Evolutionary conservation across 306 rosid species (phyloP), one percentile per base, ranked within the genome.

Genomic region (Quercus dentata): DNA sequence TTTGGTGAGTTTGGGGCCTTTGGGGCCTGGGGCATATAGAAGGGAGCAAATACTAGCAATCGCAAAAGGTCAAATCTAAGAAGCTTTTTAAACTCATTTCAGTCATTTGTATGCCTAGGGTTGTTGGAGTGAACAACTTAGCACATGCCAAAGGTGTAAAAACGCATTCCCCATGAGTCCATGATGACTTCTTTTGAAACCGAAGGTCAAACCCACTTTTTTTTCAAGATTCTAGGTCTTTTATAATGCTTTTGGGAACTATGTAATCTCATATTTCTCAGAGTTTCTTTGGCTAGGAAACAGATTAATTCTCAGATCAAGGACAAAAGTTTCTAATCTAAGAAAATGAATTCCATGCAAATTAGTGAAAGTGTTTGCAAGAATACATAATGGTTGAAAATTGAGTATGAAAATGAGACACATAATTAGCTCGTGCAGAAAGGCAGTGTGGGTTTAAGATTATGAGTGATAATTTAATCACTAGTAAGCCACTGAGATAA

Each of bases 31-130:
- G 49, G 81, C 80, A 74, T 73, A 78, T 78, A 86, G 55, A 52
- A 51, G 59, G 54, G 14, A 14, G 59, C 23, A 23, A 72, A 72
- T 38, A 54, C 61, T 7, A 7, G 71, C 46, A 33, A 68, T 71
- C 65, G 46, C 76, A 54, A 17, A 69, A 74, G 18, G 56, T 70
- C 57, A 38, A 38, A 64, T 44, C 52, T 30, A 44, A 8, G 67
- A 49, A 35, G 74, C 69, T 13, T 55, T 61, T 18, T 49, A 28
- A 44, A 33, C 35, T 33, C 0, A 33, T 31, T 31, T 31, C 35
- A 69, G 56, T 73, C 77, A 19, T 56, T 79, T 78, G 68, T 80
- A 4, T 76, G 71, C 82, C 82, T 61, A 33, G 64, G 67, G 76
- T 57, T 72, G 25, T 65, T 76, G 69, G 72, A 72, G 15, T 35